These are phyloP conservation scores for Starmerella potacharoeniae DNA, from an alignment of 805 yeast genomes.

Conservation along the genomic window DNA sequence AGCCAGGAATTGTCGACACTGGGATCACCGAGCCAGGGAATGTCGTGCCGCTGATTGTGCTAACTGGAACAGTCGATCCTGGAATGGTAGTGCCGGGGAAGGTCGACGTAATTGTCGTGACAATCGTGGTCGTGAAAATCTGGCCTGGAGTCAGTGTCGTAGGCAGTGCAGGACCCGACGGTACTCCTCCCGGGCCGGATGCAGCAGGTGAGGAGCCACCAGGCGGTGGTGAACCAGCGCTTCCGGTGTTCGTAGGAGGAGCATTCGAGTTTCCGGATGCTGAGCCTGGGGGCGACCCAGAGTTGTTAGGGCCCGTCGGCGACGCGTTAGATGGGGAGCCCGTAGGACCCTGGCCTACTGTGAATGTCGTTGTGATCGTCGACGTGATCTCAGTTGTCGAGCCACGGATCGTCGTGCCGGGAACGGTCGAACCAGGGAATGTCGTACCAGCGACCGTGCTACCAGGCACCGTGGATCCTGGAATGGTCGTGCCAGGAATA, in stretches of 20 bases:
- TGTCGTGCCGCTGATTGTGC: constrained; percentile 6
- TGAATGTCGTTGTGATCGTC: not conserved
- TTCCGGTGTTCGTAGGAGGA: too few relatives aligned
- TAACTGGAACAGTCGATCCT: constrained; percentile 6
- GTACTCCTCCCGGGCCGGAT: not conserved
- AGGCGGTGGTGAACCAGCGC: too few relatives aligned
- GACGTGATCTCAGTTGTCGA: not conserved
- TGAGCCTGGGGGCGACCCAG: too few relatives aligned
- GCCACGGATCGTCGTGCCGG: not conserved
- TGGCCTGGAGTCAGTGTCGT: not conserved
- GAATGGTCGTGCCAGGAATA: not conserved
- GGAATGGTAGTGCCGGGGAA: constrained; percentile 9
- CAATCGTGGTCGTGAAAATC: not conserved
- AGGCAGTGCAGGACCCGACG: not conserved
- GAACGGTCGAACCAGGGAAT: not conserved
- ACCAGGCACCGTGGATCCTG: not conserved
- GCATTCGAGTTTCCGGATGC: too few relatives aligned
- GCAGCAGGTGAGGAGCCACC: not conserved
- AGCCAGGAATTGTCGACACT: constrained; percentile 3
- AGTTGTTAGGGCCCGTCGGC: not conserved
- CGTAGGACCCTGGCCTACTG: not conserved
- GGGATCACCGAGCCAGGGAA: constrained; percentile 2
- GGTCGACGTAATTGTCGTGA: constrained; percentile 1
- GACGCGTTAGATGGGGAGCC: not conserved
- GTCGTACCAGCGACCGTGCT: not conserved